Evolutionary conservation across 352 stramenopile species (phyloP).

Genomic region (Globisporangium sylvaticum): DNA sequence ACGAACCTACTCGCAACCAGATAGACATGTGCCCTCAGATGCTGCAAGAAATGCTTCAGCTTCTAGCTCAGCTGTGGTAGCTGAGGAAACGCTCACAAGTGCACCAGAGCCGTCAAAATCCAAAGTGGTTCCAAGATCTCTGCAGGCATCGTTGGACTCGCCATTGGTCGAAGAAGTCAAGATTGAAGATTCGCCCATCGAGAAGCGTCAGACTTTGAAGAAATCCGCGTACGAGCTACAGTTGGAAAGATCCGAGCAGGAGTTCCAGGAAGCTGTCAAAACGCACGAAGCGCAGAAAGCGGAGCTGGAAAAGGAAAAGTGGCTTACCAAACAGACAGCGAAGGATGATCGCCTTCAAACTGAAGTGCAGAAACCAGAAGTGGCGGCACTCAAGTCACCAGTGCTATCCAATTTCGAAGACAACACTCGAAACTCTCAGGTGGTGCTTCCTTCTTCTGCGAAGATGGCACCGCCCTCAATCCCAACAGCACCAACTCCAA

Average conservation of each 20-base stretch:
- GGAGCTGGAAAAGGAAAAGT: constrained; percentile 34
- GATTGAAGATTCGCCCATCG: background rate
- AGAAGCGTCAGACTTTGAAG: constrained; percentile 5
- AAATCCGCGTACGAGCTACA: constrained; percentile 44
- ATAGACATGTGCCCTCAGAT: background rate
- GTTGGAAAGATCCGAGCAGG: constrained; percentile 40
- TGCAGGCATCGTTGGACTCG: background rate
- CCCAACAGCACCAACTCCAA: background rate
- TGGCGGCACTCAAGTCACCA: background rate
- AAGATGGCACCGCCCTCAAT: background rate
- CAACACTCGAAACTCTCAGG: background rate
- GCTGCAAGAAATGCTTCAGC: background rate
- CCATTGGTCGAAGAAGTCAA: constrained; percentile 3
- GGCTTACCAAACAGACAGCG: constrained; percentile 19
- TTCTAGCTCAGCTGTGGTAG: background rate
- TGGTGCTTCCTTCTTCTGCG: background rate
- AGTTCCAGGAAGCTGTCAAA: constrained; percentile 36
- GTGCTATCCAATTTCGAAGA: no score
- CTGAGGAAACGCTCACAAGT: background rate
- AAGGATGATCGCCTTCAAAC: background rate
- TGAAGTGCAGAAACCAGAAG: background rate
- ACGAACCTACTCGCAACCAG: background rate
- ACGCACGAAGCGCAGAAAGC: constrained; percentile 36
- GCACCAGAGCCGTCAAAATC: background rate
- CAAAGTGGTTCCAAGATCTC: background rate